A percentile compares a stretch with the other conserved stretches of the same genome.
These are phyloP conservation scores for Esteya vermicola DNA, from an alignment of 2,329 filamentous ascomycete genomes.

Conservation along the genomic window DNA sequence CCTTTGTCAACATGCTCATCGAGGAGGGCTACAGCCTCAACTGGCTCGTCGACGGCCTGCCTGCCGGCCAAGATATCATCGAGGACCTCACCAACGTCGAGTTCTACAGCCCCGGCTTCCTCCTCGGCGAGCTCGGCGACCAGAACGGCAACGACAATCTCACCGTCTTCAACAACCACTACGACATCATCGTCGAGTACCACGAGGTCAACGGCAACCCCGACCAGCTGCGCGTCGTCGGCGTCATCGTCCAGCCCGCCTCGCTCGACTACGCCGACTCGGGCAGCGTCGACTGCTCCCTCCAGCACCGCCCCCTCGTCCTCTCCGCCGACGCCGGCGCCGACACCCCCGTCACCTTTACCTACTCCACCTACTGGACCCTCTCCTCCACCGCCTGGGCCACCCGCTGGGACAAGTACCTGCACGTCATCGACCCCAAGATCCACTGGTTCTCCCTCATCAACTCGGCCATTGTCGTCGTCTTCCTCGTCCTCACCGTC, in stretches of 20 bases:
- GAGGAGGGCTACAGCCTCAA: conserved; percentile 80
- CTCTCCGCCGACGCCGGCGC: conserved; percentile 43
- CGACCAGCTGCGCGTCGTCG: conserved; percentile 73
- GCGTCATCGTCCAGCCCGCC: conserved; percentile 72
- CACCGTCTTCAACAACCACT: conserved; percentile 73
- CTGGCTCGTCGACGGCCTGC: conserved; percentile 89
- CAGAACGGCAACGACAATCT: conserved; percentile 34
- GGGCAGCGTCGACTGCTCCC: conserved; percentile 49
- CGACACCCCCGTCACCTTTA: conserved; percentile 60
- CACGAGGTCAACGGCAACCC: conserved; percentile 57
- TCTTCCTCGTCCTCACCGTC: conserved; percentile 83
- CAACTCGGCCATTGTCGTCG: conserved; percentile 87
- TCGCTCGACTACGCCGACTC: conserved; percentile 49
- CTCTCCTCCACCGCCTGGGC: conserved; percentile 81
- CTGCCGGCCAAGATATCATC: conserved; percentile 69
- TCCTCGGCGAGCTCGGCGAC: conserved; percentile 48
- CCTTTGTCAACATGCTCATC: conserved; percentile 75
- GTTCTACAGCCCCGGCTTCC: conserved; percentile 87
- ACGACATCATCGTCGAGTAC: conserved; percentile 86
- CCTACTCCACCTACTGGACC: conserved; percentile 85
- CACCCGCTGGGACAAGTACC: conserved; percentile 96
- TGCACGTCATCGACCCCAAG: conserved; percentile 93
- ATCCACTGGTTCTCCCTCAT: conserved; percentile 99
- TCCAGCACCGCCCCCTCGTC: conserved; percentile 39
- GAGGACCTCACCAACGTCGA: conserved; percentile 63